Percentiles rank a stretch among this genome's conserved stretches.
Conservation (phyloP, 768 basidiomycete genomes). For the Boletus reticuloceps region DNA sequence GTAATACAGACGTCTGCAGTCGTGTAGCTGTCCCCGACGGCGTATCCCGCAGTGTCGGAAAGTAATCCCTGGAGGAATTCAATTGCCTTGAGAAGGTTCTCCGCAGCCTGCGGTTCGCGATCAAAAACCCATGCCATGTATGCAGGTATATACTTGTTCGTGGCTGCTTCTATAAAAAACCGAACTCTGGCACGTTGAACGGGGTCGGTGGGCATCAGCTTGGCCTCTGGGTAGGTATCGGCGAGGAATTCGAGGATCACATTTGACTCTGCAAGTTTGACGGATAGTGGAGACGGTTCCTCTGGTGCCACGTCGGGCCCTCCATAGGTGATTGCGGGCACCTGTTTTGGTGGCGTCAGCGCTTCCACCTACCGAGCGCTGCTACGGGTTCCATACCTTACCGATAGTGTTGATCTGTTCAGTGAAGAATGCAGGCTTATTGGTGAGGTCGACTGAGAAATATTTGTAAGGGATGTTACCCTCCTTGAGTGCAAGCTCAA, state of each 20-base stretch:
- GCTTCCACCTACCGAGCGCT: background rate
- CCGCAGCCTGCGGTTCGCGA: constrained; percentile 37
- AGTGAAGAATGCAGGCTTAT: constrained; percentile 67
- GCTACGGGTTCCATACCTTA: constrained; percentile 43
- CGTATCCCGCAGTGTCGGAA: constrained; percentile 39
- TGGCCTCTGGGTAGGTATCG: constrained; percentile 46
- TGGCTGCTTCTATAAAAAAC: constrained; percentile 56
- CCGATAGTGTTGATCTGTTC: constrained; percentile 58
- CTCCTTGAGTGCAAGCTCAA: constrained; percentile 59
- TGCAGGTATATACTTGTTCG: constrained; percentile 39
- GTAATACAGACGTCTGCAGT: constrained; percentile 58
- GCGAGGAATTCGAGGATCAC: constrained; percentile 64
- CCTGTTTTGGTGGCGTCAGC: constrained; percentile 11
- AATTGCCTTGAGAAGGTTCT: constrained; percentile 37
- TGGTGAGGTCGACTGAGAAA: constrained; percentile 52
- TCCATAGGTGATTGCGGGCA: constrained; percentile 58
- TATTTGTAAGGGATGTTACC: constrained; percentile 45
- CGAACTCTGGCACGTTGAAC: constrained; percentile 53
- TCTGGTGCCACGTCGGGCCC: constrained; percentile 52
- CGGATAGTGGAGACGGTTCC: constrained; percentile 52
- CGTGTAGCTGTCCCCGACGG: constrained; percentile 45
- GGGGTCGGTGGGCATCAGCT: constrained; percentile 51
- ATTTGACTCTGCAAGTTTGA: constrained; percentile 61
- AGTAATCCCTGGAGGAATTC: constrained; percentile 51
- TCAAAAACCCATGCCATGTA: constrained; percentile 35